A percentile compares a stretch with the other conserved stretches of the same genome.
Conservation (phyloP, 1,284 basidiomycete genomes). For the Bjerkandera adusta region DNA sequence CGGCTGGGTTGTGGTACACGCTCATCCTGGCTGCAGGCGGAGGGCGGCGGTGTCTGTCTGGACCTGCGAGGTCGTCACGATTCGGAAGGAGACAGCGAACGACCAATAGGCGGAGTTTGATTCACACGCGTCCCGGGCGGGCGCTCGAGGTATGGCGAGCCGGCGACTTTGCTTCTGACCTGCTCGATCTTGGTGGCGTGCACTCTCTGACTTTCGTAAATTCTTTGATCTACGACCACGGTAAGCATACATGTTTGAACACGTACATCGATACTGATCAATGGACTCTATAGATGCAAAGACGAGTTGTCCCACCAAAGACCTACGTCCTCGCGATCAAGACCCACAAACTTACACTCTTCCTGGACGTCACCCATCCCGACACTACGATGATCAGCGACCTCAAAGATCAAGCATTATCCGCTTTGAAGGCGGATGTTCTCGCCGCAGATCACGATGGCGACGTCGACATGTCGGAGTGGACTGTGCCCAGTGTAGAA, state of each 20-base stretch:
- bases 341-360: conserved; percentile 66
- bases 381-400: conserved; percentile 44
- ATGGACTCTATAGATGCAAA: neutral
- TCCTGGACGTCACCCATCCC: conserved; percentile 52
- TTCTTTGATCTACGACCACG: neutral
- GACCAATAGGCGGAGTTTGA: conserved; percentile 14
- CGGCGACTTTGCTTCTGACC: neutral
- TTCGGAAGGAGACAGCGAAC: conserved; percentile 13
- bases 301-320: conserved; percentile 41
- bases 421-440: conserved; percentile 53
- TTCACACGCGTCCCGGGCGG: conserved; percentile 3
- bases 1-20: conserved; percentile 42
- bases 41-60: neutral
- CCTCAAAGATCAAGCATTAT: conserved; percentile 61
- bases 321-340: conserved; percentile 64
- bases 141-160: neutral
- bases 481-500: conserved; percentile 41
- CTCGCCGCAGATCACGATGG: conserved; percentile 18
- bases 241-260: neutral
- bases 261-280: neutral
- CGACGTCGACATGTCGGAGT: conserved; percentile 33
- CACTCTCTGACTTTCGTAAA: neutral
- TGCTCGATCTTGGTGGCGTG: neutral
- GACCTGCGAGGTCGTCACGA: conserved; percentile 15
- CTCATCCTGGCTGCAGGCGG: conserved; percentile 43